These are phyloP conservation scores for Erysimum pusillum DNA, from an alignment of 441 rosid species.

Conservation along the genomic window DNA sequence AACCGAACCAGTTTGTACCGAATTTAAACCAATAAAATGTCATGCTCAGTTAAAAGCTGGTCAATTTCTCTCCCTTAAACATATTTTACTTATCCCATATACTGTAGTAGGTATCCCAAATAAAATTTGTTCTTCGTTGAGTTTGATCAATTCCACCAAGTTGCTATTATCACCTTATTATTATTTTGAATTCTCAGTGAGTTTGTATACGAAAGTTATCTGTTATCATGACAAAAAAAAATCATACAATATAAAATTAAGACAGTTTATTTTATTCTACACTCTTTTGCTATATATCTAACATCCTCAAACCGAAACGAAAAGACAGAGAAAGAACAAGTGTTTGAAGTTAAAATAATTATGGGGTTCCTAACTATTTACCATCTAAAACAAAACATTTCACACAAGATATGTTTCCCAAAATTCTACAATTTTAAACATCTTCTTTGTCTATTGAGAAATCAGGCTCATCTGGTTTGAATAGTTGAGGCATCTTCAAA, in stretches of 20 bases:
- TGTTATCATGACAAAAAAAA: background rate
- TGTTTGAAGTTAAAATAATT: conserved; percentile 26
- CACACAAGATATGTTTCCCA: background rate
- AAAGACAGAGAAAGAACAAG: background rate
- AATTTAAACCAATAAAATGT: background rate
- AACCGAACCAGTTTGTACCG: background rate
- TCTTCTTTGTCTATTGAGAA: conserved; percentile 58
- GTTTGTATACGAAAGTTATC: background rate
- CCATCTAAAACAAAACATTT: conserved; percentile 35
- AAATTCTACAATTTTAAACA: conserved; percentile 34
- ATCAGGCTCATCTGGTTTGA: conserved; percentile 75
- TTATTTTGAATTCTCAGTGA: background rate
- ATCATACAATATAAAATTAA: conserved; percentile 12
- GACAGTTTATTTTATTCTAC: conserved; percentile 30
- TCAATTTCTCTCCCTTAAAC: too few relatives aligned
- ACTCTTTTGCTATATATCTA: conserved; percentile 34
- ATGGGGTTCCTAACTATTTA: conserved; percentile 40
- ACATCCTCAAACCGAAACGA: conserved; percentile 18
- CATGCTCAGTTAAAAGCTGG: background rate
- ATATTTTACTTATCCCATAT: background rate
- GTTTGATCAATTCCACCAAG: background rate
- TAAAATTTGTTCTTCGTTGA: too few relatives aligned
- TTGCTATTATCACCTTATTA: background rate
- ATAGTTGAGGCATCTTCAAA: conserved; percentile 69
- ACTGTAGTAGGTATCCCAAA: too few relatives aligned